phyloP scores from a whole-genome alignment of 2,329 filamentous ascomycete genomes.

The Fusarium gaditjirri region DNA sequence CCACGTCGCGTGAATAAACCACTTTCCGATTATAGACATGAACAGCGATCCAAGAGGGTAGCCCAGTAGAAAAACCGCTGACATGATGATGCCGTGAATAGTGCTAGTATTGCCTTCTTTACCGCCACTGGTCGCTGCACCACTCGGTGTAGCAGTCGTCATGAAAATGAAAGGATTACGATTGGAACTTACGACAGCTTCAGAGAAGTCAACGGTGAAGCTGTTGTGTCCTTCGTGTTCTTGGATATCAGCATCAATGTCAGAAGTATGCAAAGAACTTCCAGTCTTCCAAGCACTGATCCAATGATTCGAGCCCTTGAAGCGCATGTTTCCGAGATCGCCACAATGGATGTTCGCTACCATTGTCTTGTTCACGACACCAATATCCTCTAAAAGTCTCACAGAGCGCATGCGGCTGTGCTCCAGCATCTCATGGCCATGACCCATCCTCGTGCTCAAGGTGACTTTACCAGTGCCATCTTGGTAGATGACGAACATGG shows the following conservation, averaged over 20 bases:
- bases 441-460: not conserved
- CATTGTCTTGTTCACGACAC: not conserved
- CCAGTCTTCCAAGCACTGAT: conserved; percentile 2
- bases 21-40: not conserved
- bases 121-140: not conserved
- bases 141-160: not conserved
- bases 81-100: not conserved
- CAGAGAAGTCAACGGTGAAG: not conserved
- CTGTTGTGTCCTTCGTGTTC: not conserved
- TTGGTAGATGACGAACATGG: conserved; percentile 1
- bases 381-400: not conserved
- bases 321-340: not conserved
- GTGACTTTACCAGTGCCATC: not conserved
- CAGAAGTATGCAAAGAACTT: not conserved
- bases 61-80: not conserved
- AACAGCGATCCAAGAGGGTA: not conserved
- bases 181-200: not conserved
- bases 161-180: not conserved
- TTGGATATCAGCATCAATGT: not conserved
- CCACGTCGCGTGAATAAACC: not conserved
- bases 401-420: not conserved
- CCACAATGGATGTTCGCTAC: not conserved
- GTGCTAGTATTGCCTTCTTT: no score
- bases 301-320: not conserved
- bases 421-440: not conserved